These are phyloP conservation scores for Forsythia viridissima DNA, from an alignment of 257 asterid genomes.

Conservation along the genomic window DNA sequence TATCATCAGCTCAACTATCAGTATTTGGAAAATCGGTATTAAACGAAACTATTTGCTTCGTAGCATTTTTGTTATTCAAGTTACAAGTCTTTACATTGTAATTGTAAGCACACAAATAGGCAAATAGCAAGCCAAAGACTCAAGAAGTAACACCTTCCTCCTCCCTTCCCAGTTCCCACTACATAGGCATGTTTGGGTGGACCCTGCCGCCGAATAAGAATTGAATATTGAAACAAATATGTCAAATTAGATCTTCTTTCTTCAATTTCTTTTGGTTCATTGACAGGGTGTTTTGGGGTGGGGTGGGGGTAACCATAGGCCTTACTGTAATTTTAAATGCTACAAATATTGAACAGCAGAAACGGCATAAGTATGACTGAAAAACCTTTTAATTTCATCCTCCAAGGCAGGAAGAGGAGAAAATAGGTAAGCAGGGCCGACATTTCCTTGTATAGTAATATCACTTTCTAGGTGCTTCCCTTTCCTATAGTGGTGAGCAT, in stretches of 20 bases:
- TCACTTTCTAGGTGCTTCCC: slow-evolving; percentile 70
- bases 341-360: neutral
- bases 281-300: neutral
- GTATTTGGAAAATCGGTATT: neutral
- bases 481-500: too few relatives aligned
- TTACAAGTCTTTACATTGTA: neutral
- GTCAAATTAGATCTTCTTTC: neutral
- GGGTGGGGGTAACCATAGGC: neutral
- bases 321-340: neutral
- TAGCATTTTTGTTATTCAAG: neutral
- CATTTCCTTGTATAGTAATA: slow-evolving; percentile 84
- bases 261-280: neutral
- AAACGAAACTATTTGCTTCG: neutral
- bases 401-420: slow-evolving; percentile 80
- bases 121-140: slow-evolving; percentile 5
- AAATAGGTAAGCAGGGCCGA: slow-evolving; percentile 83
- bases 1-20: slow-evolving; percentile 7
- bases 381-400: slow-evolving; percentile 72
- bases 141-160: neutral
- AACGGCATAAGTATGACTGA: slow-evolving; percentile 2
- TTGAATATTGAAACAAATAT: neutral
- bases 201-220: neutral
- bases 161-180: neutral
- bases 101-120: neutral
- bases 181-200: too few relatives aligned